Evolutionary conservation across 768 basidiomycete genomes (phyloP), one percentile per base, ranked within the genome.

Genomic region (Tylopilus subfusipes): DNA sequence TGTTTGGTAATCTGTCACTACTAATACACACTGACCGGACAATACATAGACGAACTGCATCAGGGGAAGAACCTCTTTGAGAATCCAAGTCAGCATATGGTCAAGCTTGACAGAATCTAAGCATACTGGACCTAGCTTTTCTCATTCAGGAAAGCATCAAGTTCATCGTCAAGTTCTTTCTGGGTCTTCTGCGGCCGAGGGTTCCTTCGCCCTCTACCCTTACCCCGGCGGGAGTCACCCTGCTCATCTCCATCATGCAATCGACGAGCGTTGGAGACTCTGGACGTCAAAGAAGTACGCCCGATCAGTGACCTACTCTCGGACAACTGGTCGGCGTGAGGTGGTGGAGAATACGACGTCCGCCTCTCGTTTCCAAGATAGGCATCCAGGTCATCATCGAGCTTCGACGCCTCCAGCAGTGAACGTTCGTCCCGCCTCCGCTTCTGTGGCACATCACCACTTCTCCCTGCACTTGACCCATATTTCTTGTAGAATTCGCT

Each of bases 401-500:
- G 72, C 48, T 75, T 67, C 12, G 75, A 79, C 3, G 72, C 71
- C 7, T 75, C 75, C 49, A 70, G 63, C 9, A 43, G 29, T 18
- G 53, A 24, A 46, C 64, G 70, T 14, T 70, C 74, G 12, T 75
- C 68, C 47, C 71, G 69, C 70, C 68, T 71, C 56, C 68, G 68
- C 60, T 74, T 76, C 61, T 63, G 66, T 33, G 64, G 62, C 56
- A 58, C 74, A 48, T 77, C 76, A 7, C 70, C 61, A 53, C 84
- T 82, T 65, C 84, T 90, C 52, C 88, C 89, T 4, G 85, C 85
- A 29, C 67, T 65, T 51, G 62, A 63, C 18, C 90, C 91, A 54
- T 92, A 86, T 63, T 82, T 86, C 68, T 71, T 83, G 70, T 93
- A 93, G 60, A 92, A 93, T 60, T 86, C 73, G 64, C 90, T 92